Evolutionary conservation across 345 rosid genomes (phyloP), one percentile per base, ranked within the genome.

Genomic region (Syzygium oleosum): DNA sequence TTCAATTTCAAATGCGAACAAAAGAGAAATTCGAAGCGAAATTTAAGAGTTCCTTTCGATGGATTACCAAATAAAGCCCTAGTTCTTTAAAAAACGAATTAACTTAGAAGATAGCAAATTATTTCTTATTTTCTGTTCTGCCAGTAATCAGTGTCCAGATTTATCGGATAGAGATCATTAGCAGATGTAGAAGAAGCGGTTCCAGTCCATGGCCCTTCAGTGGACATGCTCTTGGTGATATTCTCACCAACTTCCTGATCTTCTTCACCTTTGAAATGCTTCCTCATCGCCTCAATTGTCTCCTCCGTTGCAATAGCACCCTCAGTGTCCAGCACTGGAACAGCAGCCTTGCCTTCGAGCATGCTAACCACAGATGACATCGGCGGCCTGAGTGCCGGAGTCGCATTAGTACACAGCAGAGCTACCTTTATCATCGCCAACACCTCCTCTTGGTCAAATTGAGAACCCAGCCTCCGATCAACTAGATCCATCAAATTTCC

Each of bases 141-240:
- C 56, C 73, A 91, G 43, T 90, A 80, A 49, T 85, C 85, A 52
- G 93, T 89, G 83, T 88, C 90, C 59, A 55, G 86, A 86, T 68
- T 56, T 13, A 88, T 49, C 25, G 93, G 91, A 77, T 87, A 89
- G 79, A 85, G 90, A 90, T 94, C 95, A 4, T 61, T 41, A 12
- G 61, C 85, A 46, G 90, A 91, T 15, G 90, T 61, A 25, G 94
- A 87, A 52, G 93, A 90, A 63, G 88, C 56, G 0, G 22, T 31
- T 65, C 78, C 78, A 23, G 91, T 86, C 90, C 77, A 86, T 15
- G 92, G 93, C 80, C 90, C 93, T 7, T 90, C 87, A 23, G 38
- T 65, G 6, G 89, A 53, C 27, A 27, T 38, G 21, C 90, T 91
- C 2, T 87, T 89, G 5, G 31, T 61, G 38, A 29, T 52, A 21